Base-by-base conservation (phyloP, 2,329 filamentous ascomycete species). In the Acrocalymma vagum region DNA sequence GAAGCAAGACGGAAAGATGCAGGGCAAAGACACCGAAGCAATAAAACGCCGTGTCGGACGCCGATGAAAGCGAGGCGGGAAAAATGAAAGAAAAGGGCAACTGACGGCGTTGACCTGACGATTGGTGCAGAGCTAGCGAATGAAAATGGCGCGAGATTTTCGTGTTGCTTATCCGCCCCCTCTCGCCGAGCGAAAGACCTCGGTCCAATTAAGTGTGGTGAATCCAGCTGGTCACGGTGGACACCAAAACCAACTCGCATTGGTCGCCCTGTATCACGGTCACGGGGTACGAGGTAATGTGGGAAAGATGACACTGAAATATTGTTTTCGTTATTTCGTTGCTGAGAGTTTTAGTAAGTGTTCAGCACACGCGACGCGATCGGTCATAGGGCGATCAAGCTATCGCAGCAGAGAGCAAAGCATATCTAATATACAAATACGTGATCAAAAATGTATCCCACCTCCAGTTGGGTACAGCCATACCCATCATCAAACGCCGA, bases 11-110 rank as follows among this genome's bases (percentile, higher is more conserved):
- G 56, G 45, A 57, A 51, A 34, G n/a, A 22, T 24, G 11, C 62
- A 96, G 92, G 87, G 96, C 53, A 99, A 97, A 60, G 92, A 96
- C 58, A 93, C 99, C 63, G 94, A 99, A 71, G 94, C 92, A 25
- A 97, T 97, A 78, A 92, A 92, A n/a, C n/a, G n/a, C n/a, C n/a
- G n/a, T n/a, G n/a, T n/a, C n/a, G n/a, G n/a, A n/a, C n/a, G n/a
- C n/a, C n/a, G n/a, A n/a, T n/a, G n/a, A n/a, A n/a, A n/a, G n/a
- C n/a, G n/a, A n/a, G n/a, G n/a, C n/a, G n/a, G n/a, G n/a, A n/a
- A n/a, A n/a, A n/a, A n/a, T n/a, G n/a, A n/a, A n/a, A n/a, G n/a
- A n/a, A n/a, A n/a, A n/a, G n/a, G n/a, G n/a, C n/a, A n/a, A n/a
- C n/a, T n/a, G n/a, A 14, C 25, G 10, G 15, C 16, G 17, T 33